Conservation (phyloP, 257 asterid genomes). For the Plantago major region DNA sequence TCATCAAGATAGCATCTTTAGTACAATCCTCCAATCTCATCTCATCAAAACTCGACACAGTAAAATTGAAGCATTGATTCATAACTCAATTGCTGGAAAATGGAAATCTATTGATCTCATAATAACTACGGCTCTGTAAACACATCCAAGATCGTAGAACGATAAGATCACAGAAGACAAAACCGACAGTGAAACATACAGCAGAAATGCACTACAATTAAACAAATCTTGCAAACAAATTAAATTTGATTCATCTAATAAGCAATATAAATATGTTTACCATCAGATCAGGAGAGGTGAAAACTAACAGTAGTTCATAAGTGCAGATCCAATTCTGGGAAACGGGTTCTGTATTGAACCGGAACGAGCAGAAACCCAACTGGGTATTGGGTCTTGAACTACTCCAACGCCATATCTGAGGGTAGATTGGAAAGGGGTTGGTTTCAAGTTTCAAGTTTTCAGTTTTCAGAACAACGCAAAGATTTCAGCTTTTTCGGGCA, state of each 20-base stretch:
- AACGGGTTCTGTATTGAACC: not conserved
- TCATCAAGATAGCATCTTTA: too few relatives aligned
- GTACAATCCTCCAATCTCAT: too few relatives aligned
- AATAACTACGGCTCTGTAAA: too few relatives aligned
- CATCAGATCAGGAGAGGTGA: not conserved
- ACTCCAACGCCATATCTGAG: not conserved
- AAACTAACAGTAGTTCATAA: not conserved
- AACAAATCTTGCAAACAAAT: too few relatives aligned
- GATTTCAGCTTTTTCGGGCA: not conserved
- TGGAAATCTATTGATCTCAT: too few relatives aligned
- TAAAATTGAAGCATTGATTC: too few relatives aligned
- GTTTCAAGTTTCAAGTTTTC: not conserved
- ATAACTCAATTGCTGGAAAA: too few relatives aligned
- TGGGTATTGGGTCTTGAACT: not conserved
- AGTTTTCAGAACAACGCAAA: not conserved
- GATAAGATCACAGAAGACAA: too few relatives aligned
- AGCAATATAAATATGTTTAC: not conserved
- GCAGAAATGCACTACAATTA: too few relatives aligned
- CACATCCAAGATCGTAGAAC: too few relatives aligned
- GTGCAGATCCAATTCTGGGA: constrained; percentile 5
- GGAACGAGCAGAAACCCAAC: not conserved
- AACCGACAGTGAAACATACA: too few relatives aligned
- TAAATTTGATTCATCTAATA: not conserved
- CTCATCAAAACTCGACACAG: too few relatives aligned
- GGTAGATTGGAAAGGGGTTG: not conserved